Evolutionary conservation across 1,139 yeast species (phyloP).

Genomic region (Blastobotrys elegans): DNA sequence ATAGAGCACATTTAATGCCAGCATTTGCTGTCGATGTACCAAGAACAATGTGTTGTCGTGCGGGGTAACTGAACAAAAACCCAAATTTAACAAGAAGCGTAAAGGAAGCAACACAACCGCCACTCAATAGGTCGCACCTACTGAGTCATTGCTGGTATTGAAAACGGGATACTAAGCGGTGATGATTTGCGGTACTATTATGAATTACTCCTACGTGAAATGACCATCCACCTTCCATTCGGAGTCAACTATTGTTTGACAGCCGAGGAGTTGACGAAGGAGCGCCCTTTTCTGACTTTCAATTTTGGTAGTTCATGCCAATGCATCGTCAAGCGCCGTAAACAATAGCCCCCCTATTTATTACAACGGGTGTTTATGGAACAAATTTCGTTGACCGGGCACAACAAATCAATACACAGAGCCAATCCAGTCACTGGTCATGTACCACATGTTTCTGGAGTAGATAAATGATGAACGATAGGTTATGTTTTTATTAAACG

Average conservation of each 20-base stretch:
- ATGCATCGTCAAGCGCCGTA: background rate
- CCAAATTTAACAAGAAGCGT: constrained; percentile 6
- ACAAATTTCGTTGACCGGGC: background rate
- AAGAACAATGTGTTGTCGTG: constrained; percentile 32
- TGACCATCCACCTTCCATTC: constrained; percentile 8
- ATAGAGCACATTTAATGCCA: constrained; percentile 44
- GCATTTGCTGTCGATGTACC: constrained; percentile 47
- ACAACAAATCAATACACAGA: background rate
- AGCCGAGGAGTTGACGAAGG: constrained; percentile 4
- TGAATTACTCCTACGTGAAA: background rate
- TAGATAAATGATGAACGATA: constrained; percentile 3
- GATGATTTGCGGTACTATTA: background rate
- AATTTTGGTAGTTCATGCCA: constrained; percentile 5
- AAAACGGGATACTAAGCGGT: constrained; percentile 3
- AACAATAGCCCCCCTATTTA: background rate
- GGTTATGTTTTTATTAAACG: constrained; percentile 3
- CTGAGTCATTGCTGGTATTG: constrained; percentile 3
- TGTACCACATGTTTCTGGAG: constrained; percentile 11
- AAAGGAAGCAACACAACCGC: constrained; percentile 3
- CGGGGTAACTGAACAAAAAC: constrained; percentile 8
- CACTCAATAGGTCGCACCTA: too few species aligned
- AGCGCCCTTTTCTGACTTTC: constrained; percentile 4
- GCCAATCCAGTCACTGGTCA: constrained; percentile 5
- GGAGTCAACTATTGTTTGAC: background rate
- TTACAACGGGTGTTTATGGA: constrained; percentile 5